Base-by-base conservation (phyloP, 1,284 basidiomycete genomes). In the Apiotrichum brassicae region DNA sequence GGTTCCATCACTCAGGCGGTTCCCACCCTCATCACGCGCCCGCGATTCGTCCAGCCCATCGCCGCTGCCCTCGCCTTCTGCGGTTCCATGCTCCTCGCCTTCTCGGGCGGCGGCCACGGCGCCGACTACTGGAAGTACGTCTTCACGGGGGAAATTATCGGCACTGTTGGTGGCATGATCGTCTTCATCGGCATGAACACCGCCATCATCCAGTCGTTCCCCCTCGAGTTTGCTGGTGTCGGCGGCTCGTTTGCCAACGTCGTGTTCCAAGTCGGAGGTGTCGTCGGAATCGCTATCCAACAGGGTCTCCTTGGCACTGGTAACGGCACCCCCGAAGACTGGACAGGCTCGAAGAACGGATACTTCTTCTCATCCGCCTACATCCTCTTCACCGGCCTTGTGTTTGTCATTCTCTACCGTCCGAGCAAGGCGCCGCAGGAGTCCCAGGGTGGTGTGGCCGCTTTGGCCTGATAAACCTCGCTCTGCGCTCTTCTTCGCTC, bases 231-330 rank as follows among this genome's bases (percentile, higher is more conserved):
- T 35, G 66, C 66, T 0, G 66, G 65, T 28, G 57, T 68, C 33
- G 68, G 63, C 11, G 65, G 67, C 16, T 62, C 62, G 3, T 66
- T 67, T 39, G 63, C 63, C 34, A 59, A 71, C 30, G 62, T 72
- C 60, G 60, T 70, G 56, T 72, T 70, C 65, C 70, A 72, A 47
- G 49, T 72, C 28, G 66, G 67, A 32, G 67, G 66, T 30, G 67
- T 72, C 25, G 61, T 70, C 38, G 70, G 68, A 46, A 68, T 72
- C 49, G 62, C 67, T 13, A 51, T 72, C 40, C 70, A 72, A 48
- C 50, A 62, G 23, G 70, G 66, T 14, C 58, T 72, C 12, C 46
- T 52, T n/a, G 20, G 32, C 22, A 64, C 65, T 4, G 68, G 66
- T 18, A 46, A 58, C 39, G 61, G 59, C 23, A 59, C 61, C 18